Evolutionary conservation across 768 basidiomycete species (phyloP).

Genomic region (Boletus sp.): DNA sequence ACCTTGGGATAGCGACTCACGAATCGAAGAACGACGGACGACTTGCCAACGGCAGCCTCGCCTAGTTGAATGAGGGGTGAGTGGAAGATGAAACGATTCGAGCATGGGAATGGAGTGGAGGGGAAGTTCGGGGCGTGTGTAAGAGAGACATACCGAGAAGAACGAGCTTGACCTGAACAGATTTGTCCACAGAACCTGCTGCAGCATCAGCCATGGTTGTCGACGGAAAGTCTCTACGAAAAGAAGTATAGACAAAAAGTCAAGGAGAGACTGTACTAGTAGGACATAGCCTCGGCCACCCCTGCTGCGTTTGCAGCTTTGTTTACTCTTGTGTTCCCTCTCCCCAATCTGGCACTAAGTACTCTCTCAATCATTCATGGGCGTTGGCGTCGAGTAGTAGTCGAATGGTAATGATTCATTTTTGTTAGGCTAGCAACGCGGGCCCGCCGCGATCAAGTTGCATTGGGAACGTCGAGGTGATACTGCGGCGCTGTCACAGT

Average conservation of each 20-base stretch:
- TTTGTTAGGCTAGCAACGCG: no score
- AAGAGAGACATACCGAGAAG: slow-evolving; percentile 68
- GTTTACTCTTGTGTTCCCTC: slow-evolving; percentile 23
- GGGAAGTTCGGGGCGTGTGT: neutral
- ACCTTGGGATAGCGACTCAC: slow-evolving; percentile 47
- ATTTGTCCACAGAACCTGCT: slow-evolving; percentile 78
- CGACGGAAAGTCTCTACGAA: slow-evolving; percentile 5
- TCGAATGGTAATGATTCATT: no score
- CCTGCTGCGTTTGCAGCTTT: slow-evolving; percentile 11
- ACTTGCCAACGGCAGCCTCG: slow-evolving; percentile 98
- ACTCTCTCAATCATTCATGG: no score
- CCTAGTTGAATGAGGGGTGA: slow-evolving; percentile 46
- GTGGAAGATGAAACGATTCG: neutral
- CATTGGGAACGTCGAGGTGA: no score
- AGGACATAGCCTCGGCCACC: neutral
- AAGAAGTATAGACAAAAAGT: neutral
- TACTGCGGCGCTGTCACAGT: no score
- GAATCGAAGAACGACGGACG: slow-evolving; percentile 96
- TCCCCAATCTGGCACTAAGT: slow-evolving; percentile 4
- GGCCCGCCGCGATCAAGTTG: no score
- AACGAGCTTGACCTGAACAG: slow-evolving; percentile 97
- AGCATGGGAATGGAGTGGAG: neutral
- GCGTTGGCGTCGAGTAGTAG: no score
- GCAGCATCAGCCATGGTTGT: slow-evolving; percentile 69
- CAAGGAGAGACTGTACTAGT: neutral